Percentiles rank a stretch among this genome's conserved stretches.
phyloP scores from a whole-genome alignment of 192 early-diverging fungal genomes.

The Geranomyces variabilis region DNA sequence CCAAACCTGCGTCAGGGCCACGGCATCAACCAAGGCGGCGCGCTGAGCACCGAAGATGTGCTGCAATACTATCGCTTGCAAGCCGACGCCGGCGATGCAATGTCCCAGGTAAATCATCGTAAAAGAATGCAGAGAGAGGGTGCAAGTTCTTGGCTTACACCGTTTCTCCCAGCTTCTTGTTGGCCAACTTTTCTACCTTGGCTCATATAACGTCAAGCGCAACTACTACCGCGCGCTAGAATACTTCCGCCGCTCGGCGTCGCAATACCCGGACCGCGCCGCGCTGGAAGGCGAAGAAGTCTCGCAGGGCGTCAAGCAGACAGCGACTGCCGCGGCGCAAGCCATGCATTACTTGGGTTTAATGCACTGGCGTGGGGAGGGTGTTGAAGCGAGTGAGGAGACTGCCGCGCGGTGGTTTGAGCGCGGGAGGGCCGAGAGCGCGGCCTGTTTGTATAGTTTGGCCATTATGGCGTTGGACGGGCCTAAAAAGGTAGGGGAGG shows the following conservation, averaged over 20 bases:
- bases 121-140: too few species aligned
- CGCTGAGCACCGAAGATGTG: conserved; percentile 64
- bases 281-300: conserved; percentile 18
- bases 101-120: conserved; percentile 53
- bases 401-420: conserved; percentile 81
- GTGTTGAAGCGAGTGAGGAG: conserved; percentile 59
- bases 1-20: conserved; percentile 45
- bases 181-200: conserved; percentile 83
- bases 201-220: conserved; percentile 52
- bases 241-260: conserved; percentile 63
- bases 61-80: conserved; percentile 72
- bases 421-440: conserved; percentile 66
- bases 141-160: background rate
- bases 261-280: conserved; percentile 42
- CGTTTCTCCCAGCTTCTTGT: conserved; percentile 55
- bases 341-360: conserved; percentile 80
- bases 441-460: conserved; percentile 70
- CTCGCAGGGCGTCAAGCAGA: conserved; percentile 18
- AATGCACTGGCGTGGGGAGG: conserved; percentile 94
- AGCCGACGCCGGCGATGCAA: conserved; percentile 65
- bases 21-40: conserved; percentile 11
- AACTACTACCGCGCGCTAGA: conserved; percentile 65
- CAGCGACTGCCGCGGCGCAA: conserved; percentile 59
- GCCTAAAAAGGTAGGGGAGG: too few species aligned
- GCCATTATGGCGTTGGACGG: conserved; percentile 84